phyloP scores from a whole-genome alignment of 495 filamentous ascomycete species.

The Xylaria telfairii region DNA sequence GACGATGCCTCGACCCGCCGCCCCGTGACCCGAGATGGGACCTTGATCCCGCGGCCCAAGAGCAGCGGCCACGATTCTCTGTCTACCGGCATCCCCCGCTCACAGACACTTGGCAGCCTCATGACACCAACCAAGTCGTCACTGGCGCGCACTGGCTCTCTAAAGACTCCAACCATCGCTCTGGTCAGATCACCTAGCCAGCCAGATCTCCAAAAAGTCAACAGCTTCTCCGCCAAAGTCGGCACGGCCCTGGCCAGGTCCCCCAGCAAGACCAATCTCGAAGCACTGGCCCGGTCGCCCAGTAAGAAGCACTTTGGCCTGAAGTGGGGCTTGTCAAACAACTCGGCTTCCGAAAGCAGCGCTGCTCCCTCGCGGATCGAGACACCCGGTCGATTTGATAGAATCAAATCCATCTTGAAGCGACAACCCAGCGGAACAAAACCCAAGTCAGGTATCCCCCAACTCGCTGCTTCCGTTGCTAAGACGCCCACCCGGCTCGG shows the following conservation, averaged over 20 bases:
- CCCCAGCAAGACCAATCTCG: slow-evolving; percentile 28
- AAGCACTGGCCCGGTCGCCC: slow-evolving; percentile 37
- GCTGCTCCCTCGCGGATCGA: slow-evolving; percentile 35
- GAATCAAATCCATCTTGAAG: slow-evolving; percentile 58
- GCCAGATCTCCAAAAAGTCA: slow-evolving; percentile 38
- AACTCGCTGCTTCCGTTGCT: slow-evolving; percentile 41
- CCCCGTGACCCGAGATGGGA: slow-evolving; percentile 56
- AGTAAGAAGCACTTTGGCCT: slow-evolving; percentile 41
- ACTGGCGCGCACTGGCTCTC: slow-evolving; percentile 65
- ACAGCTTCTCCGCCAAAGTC: slow-evolving; percentile 48
- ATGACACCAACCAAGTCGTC: slow-evolving; percentile 86
- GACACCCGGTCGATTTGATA: slow-evolving; percentile 54
- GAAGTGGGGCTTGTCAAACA: slow-evolving; percentile 20
- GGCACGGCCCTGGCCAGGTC: slow-evolving; percentile 24
- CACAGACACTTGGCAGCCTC: slow-evolving; percentile 58
- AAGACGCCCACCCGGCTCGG: slow-evolving; percentile 48
- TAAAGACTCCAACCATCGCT: slow-evolving; percentile 55
- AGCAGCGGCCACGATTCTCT: slow-evolving; percentile 45
- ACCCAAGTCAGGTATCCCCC: slow-evolving; percentile 45
- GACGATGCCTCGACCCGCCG: slow-evolving; percentile 66
- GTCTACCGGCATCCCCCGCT: slow-evolving; percentile 41
- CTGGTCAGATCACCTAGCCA: slow-evolving; percentile 47
- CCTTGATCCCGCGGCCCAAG: slow-evolving; percentile 49
- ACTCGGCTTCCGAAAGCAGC: slow-evolving; percentile 19
- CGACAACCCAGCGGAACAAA: slow-evolving; percentile 44